Percentiles rank a stretch among this genome's conserved stretches.
These are phyloP conservation scores for Solanum gracilifrons DNA, from an alignment of 257 asterid species.

Conservation along the genomic window DNA sequence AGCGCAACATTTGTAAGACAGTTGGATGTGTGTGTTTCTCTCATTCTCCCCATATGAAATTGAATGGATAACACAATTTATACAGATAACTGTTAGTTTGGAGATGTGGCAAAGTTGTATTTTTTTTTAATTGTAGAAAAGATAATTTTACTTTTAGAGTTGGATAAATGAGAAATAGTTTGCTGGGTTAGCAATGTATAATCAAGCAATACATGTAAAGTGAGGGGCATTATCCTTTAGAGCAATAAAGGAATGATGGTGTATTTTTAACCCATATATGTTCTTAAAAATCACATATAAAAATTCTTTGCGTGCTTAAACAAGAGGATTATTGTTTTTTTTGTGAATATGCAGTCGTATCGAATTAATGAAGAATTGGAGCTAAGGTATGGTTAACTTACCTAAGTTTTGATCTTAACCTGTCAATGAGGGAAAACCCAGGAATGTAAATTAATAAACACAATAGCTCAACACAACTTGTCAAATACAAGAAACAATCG, in stretches of 20 bases:
- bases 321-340: neutral
- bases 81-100: neutral
- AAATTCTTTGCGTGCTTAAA: neutral
- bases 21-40: neutral
- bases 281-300: neutral
- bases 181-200: neutral
- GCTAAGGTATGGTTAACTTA: neutral
- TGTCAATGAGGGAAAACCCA: neutral
- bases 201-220: neutral
- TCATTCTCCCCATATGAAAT: neutral
- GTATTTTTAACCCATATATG: neutral
- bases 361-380: neutral
- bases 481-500: conserved; percentile 3
- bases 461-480: neutral
- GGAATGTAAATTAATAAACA: neutral
- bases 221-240: neutral
- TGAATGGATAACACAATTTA: neutral
- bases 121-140: neutral
- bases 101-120: neutral
- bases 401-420: neutral
- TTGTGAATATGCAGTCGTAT: neutral
- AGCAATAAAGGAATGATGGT: no score
- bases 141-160: neutral
- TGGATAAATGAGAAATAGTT: neutral
- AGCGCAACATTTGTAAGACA: neutral